Percentiles rank a stretch among this genome's conserved stretches.
These are phyloP conservation scores for Rhodotorula graminis DNA, from an alignment of 768 basidiomycete genomes.

Conservation along the genomic window DNA sequence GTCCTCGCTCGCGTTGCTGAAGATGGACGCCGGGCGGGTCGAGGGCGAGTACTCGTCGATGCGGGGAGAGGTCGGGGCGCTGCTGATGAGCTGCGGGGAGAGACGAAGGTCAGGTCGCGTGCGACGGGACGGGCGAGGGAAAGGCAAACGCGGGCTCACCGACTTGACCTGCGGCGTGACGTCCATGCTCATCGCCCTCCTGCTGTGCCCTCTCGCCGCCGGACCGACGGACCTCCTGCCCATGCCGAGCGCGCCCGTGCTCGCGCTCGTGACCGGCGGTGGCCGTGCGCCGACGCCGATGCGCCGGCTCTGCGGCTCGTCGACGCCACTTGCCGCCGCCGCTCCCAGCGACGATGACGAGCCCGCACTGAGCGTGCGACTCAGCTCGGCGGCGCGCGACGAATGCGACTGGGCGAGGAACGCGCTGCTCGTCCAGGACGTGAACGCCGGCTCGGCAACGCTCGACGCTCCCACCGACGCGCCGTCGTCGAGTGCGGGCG, in stretches of 20 bases:
- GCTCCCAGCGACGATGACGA: neutral
- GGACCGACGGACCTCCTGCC: neutral
- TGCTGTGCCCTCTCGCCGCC: conserved; percentile 8
- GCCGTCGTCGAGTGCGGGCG: neutral
- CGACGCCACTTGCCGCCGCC: neutral
- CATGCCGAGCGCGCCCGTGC: conserved; percentile 2
- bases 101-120: neutral
- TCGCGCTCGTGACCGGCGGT: conserved; percentile 5
- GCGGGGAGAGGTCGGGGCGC: conserved; percentile 12
- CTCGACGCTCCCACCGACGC: neutral
- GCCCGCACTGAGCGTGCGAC: neutral
- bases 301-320: neutral
- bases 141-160: neutral
- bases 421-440: neutral
- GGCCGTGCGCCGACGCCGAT: neutral
- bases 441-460: neutral
- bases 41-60: conserved; percentile 14
- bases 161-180: conserved; percentile 2
- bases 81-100: neutral
- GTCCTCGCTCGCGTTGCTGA: conserved; percentile 24
- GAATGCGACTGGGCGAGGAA: neutral
- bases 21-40: conserved; percentile 17
- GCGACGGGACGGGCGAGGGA: neutral
- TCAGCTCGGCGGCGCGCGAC: conserved; percentile 11
- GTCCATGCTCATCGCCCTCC: conserved; percentile 35